Base-by-base conservation (phyloP, 805 yeast species). In the Wickerhamomyces pijperi region DNA sequence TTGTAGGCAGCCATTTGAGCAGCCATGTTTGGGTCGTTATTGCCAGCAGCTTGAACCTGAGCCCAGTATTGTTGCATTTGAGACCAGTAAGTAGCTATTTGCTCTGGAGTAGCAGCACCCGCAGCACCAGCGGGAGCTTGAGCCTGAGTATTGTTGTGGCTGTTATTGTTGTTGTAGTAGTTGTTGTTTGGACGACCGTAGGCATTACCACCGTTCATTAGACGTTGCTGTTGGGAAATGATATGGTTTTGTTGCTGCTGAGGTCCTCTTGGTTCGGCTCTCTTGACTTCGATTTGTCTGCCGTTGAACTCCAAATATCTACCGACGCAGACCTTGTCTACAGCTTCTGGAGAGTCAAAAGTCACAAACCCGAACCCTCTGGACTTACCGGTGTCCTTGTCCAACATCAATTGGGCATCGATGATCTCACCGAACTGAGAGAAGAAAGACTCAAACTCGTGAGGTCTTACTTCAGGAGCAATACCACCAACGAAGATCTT, bases 351-450 rank as follows among this genome's bases (percentile, higher is more conserved):
- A 16, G 94, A 76, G 55, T 90, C 97, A 62, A 82, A 90, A 13
- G 98, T 90, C 46, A 90, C 87, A 60, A 90, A 90, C 1, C 98
- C 98, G 60, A 87, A 90, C 19, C 98, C 98, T 65, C 97, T 76
- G 3, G 96, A 86, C 55, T 94, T 76, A 43, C 97, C 97, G 4
- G 97, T 84, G 59, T 88, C 97, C 62, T 90, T 92, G 61, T 90
- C 97, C 49, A 90, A 74, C 98, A 90, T 90, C 49, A 90, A 73
- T 63, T 88, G 97, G 37, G 96, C 95, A 61, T 92, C 97, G 51
- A 90, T 82, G 42, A 90, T 88, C 33, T 77, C 76, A 50, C 97
- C 97, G 60, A 80, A 90, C 61, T 81, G 81, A 40, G 83, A 74
- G 55, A 90, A 90, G 60, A 83, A 87, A 37, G 74, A 78, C 58